Evolutionary conservation across 2,329 filamentous ascomycete genomes (phyloP).

Genomic region (Penicillium sp.): DNA sequence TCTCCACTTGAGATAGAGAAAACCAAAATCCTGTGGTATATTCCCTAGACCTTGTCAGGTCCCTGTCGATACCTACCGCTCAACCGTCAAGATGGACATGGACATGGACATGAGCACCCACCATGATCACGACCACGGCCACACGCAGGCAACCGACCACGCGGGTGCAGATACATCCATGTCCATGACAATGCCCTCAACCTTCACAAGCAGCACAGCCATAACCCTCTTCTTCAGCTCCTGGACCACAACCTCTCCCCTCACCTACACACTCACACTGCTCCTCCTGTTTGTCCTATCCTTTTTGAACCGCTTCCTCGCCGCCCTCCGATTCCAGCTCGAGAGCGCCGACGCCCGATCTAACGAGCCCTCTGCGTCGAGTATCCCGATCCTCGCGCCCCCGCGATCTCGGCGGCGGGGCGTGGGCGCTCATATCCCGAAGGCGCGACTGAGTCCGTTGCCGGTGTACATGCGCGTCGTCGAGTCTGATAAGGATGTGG

Average conservation of each 20-base stretch:
- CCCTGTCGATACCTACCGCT: too few species aligned
- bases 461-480: constrained; percentile 1
- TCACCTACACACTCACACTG: constrained; percentile 18
- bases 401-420: neutral
- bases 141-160: neutral
- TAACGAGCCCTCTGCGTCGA: neutral
- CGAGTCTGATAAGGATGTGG: neutral
- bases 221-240: constrained; percentile 20
- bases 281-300: constrained; percentile 6
- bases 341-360: neutral
- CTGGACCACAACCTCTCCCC: constrained; percentile 17
- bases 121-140: neutral
- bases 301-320: constrained; percentile 18
- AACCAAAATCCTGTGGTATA: neutral
- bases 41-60: too few species aligned
- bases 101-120: neutral
- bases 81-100: neutral
- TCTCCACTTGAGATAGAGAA: neutral
- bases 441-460: constrained; percentile 16
- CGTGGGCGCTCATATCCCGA: neutral
- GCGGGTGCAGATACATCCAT: neutral
- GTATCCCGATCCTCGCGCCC: neutral
- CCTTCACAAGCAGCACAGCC: constrained; percentile 17
- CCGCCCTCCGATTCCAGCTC: constrained; percentile 13
- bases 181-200: constrained; percentile 19